Conservation (phyloP, 805 yeast genomes). For the Kazachstania kunashirensis region DNA sequence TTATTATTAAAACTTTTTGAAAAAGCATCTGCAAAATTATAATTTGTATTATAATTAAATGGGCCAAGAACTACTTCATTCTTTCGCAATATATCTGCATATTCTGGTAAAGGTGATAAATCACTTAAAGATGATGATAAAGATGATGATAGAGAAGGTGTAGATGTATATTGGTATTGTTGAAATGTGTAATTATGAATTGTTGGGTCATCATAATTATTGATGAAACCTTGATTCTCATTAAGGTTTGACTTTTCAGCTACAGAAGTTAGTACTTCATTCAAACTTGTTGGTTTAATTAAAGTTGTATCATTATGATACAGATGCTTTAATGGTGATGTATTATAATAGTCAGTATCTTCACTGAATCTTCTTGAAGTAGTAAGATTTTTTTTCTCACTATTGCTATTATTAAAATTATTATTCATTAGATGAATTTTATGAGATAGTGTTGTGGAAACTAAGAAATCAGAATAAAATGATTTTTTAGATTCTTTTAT, state of each 20-base stretch:
- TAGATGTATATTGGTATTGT: neutral
- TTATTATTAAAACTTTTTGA: neutral
- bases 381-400: no score
- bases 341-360: constrained; percentile 28
- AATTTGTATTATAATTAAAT: constrained; percentile 3
- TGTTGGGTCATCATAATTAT: neutral
- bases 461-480: constrained; percentile 11
- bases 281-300: constrained; percentile 17
- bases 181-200: neutral
- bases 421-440: constrained; percentile 4
- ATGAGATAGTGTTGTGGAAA: constrained; percentile 17
- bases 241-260: neutral
- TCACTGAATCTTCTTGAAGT: constrained; percentile 24
- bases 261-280: constrained; percentile 10
- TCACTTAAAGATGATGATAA: constrained; percentile 13
- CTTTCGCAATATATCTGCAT: constrained; percentile 8
- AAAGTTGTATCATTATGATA: constrained; percentile 22
- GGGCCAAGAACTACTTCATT: constrained; percentile 1
- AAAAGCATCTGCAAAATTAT: constrained; percentile 1
- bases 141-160: constrained; percentile 9
- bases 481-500: neutral
- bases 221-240: neutral
- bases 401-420: neutral
- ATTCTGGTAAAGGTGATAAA: constrained; percentile 15
- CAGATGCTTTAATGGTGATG: constrained; percentile 28